phyloP scores from a whole-genome alignment of 23 red algal species.

The Cyanidioschyzon merolae region DNA sequence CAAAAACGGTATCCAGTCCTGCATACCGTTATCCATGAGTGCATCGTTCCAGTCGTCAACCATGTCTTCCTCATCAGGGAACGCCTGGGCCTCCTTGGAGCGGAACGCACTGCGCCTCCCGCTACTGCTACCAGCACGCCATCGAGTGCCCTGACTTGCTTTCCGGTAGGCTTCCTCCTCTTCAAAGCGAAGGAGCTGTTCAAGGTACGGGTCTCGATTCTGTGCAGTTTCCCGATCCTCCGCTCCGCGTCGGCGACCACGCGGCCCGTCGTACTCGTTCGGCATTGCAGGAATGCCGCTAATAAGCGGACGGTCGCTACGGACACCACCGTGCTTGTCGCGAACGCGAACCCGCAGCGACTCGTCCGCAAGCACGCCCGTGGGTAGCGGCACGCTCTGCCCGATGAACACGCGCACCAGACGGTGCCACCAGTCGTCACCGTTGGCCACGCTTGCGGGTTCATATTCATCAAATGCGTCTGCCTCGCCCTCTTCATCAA shows the following conservation, averaged over 20 bases:
- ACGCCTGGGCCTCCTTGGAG: neutral
- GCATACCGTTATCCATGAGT: neutral
- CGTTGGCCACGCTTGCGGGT: neutral
- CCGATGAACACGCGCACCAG: neutral
- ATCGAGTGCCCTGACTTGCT: neutral
- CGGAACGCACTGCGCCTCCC: neutral
- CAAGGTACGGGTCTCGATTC: neutral
- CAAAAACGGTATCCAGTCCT: conserved; percentile 16
- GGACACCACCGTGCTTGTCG: neutral
- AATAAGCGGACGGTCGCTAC: neutral
- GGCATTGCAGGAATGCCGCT: neutral
- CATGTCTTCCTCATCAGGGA: neutral
- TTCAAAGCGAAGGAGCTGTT: neutral
- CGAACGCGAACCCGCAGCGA: neutral
- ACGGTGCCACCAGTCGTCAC: neutral
- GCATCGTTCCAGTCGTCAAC: neutral
- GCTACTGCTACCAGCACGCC: neutral
- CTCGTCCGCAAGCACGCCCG: conserved; percentile 10
- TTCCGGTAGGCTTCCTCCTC: neutral
- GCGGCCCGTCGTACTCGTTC: neutral
- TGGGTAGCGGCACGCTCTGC: neutral
- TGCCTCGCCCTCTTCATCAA: neutral
- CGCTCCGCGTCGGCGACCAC: neutral
- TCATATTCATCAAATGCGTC: neutral
- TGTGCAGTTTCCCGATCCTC: neutral